Conservation (phyloP, 768 basidiomycete genomes). For the Russula olivacea region DNA sequence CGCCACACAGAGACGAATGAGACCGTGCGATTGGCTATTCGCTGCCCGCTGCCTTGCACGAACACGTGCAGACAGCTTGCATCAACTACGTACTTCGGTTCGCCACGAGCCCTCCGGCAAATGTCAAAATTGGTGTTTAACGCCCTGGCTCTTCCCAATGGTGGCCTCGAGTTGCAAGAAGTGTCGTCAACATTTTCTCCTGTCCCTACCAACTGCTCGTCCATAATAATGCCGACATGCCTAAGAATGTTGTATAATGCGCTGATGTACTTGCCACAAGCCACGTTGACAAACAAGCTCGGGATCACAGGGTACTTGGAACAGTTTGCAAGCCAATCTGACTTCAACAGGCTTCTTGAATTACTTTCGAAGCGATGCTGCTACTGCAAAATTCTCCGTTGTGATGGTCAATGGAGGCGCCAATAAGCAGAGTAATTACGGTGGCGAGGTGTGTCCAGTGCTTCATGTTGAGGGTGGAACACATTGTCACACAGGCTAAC, state of each 20-base stretch:
- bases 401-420: not conserved
- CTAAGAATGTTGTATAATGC: slow-evolving; percentile 36
- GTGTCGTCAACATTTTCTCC: not conserved
- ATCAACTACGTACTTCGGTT: slow-evolving; percentile 58
- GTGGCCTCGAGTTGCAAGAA: slow-evolving; percentile 23
- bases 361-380: not conserved
- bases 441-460: slow-evolving; percentile 42
- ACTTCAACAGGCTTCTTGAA: slow-evolving; percentile 44
- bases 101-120: slow-evolving; percentile 45
- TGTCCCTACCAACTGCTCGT: slow-evolving; percentile 42
- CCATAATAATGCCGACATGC: slow-evolving; percentile 34
- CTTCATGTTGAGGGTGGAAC: not conserved
- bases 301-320: slow-evolving; percentile 42
- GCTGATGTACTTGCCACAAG: slow-evolving; percentile 29
- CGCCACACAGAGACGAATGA: slow-evolving; percentile 44
- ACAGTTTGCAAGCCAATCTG: slow-evolving; percentile 46
- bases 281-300: slow-evolving; percentile 30
- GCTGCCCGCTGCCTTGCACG: slow-evolving; percentile 46
- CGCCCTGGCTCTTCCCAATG: slow-evolving; percentile 34
- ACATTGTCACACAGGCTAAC: slow-evolving; percentile 27
- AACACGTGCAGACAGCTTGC: slow-evolving; percentile 53
- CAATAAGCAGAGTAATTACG: slow-evolving; percentile 39
- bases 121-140: slow-evolving; percentile 52
- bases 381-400: not conserved
- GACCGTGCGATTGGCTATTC: slow-evolving; percentile 55